Base-by-base conservation (phyloP, 345 rosid genomes). In the Punica granatum region DNA sequence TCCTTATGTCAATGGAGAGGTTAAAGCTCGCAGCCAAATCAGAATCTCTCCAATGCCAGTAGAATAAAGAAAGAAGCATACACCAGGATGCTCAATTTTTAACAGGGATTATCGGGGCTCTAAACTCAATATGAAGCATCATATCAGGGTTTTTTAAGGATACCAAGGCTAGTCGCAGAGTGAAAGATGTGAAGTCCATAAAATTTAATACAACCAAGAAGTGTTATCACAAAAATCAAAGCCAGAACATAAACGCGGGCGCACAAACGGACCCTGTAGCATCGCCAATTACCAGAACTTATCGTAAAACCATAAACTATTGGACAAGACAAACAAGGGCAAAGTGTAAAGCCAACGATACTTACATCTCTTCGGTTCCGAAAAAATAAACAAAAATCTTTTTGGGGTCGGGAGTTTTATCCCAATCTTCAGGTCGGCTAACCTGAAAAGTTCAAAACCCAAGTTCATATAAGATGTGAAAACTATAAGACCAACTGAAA, bases 331-430 rank as follows among this genome's bases (percentile, higher is more conserved):
- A 46, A 23, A 46, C 3, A 46, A n/a, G n/a, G n/a, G 33, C 60
- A 56, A 28, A 26, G 18, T 10, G 11, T 18, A 65, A 10, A 63
- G 42, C 25, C 14, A 62, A 34, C 6, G 48, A 39, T 53, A 80
- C 97, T 87, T 77, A 93, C 97, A 93, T 90, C 81, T 93, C 97
- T 70, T 82, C 70, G 33, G 98, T 93, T 76, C 98, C 97, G 35
- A 86, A 93, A 74, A 90, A 93, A 36, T 80, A 77, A 70, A 90
- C 96, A 76, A 93, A 93, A 73, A 82, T 76, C 75, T 89, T 93
- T 80, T 83, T 90, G 41, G 92, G 90, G 72, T 93, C 97, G 35
- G 86, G 86, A 44, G 73, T 75, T 32, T 70, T 80, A 41, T 86
- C 71, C 92, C 90, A 90, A 64, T 93, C 96, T 78, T 93, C 94